A percentile compares a stretch with the other conserved stretches of the same genome.
Evolutionary conservation across 2,329 filamentous ascomycete genomes (phyloP).

Genomic region (Colletotrichum sp.): DNA sequence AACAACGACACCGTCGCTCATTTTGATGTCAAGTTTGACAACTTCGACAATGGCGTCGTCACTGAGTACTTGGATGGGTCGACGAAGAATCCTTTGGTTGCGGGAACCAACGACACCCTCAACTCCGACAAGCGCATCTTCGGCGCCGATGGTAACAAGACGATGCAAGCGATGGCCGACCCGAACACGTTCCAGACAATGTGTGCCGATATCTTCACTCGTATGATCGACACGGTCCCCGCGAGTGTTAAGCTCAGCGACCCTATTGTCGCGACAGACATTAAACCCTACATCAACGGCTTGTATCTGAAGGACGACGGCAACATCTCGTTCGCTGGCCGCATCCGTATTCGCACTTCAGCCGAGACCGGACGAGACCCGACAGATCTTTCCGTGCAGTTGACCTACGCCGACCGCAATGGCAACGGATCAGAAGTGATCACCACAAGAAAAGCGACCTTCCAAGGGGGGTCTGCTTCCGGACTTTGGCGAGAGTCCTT

Average conservation of each 20-base stretch:
- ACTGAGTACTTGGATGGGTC: conserved; percentile 46
- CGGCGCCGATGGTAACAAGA: conserved; percentile 46
- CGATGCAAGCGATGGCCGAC: conserved; percentile 43
- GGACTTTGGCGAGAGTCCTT: conserved; percentile 24
- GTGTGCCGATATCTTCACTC: conserved; percentile 33
- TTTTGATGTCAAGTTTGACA: conserved; percentile 45
- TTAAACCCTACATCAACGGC: conserved; percentile 35
- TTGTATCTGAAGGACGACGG: conserved; percentile 31
- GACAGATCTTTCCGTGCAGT: conserved; percentile 26
- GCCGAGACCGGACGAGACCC: conserved; percentile 23
- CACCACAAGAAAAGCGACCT: conserved; percentile 7
- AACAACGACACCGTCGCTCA: conserved; percentile 34
- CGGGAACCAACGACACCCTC: conserved; percentile 39
- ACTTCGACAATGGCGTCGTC: conserved; percentile 50
- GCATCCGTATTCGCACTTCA: conserved; percentile 27
- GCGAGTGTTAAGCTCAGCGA: conserved; percentile 31
- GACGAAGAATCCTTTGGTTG: conserved; percentile 47
- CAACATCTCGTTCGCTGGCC: conserved; percentile 26
- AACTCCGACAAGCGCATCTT: conserved; percentile 50
- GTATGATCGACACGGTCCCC: conserved; percentile 42
- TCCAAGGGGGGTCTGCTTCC: conserved; percentile 21
- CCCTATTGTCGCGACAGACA: conserved; percentile 29
- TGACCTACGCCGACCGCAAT: conserved; percentile 26
- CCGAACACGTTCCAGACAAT: conserved; percentile 32
- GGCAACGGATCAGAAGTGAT: conserved; percentile 11